Base-by-base conservation (phyloP, 495 filamentous ascomycete species). In the Achaetomiella virescens region DNA sequence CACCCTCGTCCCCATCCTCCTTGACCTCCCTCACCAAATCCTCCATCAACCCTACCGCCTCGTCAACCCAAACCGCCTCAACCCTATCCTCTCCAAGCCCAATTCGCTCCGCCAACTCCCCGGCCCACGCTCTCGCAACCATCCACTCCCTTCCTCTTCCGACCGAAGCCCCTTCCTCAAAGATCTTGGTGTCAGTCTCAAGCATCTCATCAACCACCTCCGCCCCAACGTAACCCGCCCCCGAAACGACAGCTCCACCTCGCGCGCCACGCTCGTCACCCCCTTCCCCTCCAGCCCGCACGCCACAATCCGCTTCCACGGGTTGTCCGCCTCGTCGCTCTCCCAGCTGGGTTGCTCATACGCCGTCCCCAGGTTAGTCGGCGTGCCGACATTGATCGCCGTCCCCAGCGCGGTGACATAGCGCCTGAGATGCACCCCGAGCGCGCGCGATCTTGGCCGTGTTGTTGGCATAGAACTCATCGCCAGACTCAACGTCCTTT, bases 371-470 rank as follows among this genome's bases (percentile, higher is more conserved):
- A 10, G 22, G 25, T 14, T 1, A 20, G 1, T 12, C 9, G 73
- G 66, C 59, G 86, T 89, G 54, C 66, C 64, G 20, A 95, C 77
- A 73, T 98, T 98, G 62, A 98, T 66, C 14, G 86, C 92, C 31
- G 95, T 75, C 10, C 93, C 93, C 70, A 90, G 88, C 64, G 85
- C 88, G n/a, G 83, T 88, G 37, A 98, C 82, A 70, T 93, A 81
- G 44, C 92, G 73, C 12, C 89, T 73, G 54, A 96, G 73, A 78
- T 96, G 91, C 24, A 98, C 88, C 2, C 93, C 93, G 6, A 98
- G 72, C 2, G 90, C 89, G 2, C n/a, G 88, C 87, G 55, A 98
- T 89, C 76, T 98, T 98, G 59, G 72, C 78, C 46, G 78, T 64
- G 1, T 66, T 63, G 6, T 42, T 31, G 11, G 15, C 29, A n/a